These are phyloP conservation scores for Mallotus nudiflorus DNA, from an alignment of 345 rosid species.

Conservation along the genomic window DNA sequence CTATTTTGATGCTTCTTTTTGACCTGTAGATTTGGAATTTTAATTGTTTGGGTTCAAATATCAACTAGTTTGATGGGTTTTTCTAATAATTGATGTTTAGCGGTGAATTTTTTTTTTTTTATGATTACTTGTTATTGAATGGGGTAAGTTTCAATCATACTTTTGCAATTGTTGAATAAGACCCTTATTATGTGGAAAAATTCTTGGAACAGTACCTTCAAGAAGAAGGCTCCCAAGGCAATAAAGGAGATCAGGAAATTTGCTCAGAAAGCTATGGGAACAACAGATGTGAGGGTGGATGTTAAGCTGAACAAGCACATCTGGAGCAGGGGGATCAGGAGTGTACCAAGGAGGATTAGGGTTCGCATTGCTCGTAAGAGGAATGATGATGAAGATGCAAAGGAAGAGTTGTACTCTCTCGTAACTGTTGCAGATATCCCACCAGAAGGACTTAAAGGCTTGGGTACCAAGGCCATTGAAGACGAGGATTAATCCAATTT, in stretches of 20 bases:
- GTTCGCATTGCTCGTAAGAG: slow-evolving; percentile 37
- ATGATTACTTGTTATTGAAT: too few species aligned
- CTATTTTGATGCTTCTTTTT: too few species aligned
- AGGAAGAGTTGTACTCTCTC: slow-evolving; percentile 36
- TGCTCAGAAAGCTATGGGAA: slow-evolving; percentile 35
- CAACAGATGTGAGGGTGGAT: slow-evolving; percentile 35
- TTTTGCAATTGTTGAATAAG: too few species aligned
- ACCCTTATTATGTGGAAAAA: too few species aligned
- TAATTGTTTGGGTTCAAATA: too few species aligned
- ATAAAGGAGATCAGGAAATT: slow-evolving; percentile 39
- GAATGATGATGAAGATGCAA: slow-evolving; percentile 38
- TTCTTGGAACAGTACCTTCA: slow-evolving; percentile 29
- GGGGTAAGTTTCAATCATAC: too few species aligned
- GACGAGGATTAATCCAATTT: slow-evolving; percentile 18
- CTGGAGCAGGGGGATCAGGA: slow-evolving; percentile 40
- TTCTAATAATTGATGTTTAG: too few species aligned
- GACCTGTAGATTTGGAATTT: too few species aligned
- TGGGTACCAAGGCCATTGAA: slow-evolving; percentile 28
- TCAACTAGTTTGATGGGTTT: too few species aligned
- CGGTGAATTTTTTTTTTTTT: too few species aligned
- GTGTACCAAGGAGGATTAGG: slow-evolving; percentile 35
- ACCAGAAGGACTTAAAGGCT: slow-evolving; percentile 27
- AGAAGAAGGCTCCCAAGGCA: slow-evolving; percentile 40
- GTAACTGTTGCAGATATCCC: slow-evolving; percentile 37
- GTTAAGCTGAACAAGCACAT: slow-evolving; percentile 36